These are phyloP conservation scores for Leccinum barrowsii DNA, from an alignment of 768 basidiomycete genomes.

Conservation along the genomic window DNA sequence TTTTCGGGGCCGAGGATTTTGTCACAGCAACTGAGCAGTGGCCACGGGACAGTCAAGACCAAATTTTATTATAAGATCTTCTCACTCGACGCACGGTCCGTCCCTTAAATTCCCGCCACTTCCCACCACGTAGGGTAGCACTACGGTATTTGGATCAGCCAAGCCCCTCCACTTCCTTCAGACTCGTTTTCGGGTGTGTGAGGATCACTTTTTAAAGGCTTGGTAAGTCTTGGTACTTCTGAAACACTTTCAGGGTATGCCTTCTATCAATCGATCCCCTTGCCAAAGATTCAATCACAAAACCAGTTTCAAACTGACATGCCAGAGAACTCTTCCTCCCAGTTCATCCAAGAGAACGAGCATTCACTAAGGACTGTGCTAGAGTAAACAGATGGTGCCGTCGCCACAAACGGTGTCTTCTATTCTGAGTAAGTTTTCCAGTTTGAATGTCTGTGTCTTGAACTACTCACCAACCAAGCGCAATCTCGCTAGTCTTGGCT, in stretches of 20 bases:
- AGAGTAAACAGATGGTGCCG: constrained; percentile 2
- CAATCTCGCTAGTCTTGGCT: constrained; percentile 10
- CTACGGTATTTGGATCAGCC: background rate
- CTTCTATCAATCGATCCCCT: constrained; percentile 1
- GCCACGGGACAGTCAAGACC: background rate
- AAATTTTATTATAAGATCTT: background rate
- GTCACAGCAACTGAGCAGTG: too few relatives aligned
- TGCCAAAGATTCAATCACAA: background rate
- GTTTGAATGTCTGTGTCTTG: background rate
- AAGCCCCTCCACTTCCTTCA: background rate
- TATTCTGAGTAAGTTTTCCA: constrained; percentile 16
- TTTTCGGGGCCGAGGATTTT: too few relatives aligned
- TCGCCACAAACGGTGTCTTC: constrained; percentile 15
- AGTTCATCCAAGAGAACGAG: background rate
- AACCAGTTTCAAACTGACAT: background rate
- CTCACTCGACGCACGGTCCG: background rate
- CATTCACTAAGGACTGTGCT: background rate
- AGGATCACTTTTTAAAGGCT: background rate
- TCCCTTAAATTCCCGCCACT: background rate
- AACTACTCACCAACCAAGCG: background rate
- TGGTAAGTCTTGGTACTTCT: background rate
- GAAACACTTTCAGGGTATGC: constrained; percentile 1
- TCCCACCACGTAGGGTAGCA: background rate
- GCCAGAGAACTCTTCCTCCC: background rate
- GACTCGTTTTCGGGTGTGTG: background rate